These are phyloP conservation scores for Solanum gracilifrons DNA, from an alignment of 257 asterid species.

Conservation along the genomic window DNA sequence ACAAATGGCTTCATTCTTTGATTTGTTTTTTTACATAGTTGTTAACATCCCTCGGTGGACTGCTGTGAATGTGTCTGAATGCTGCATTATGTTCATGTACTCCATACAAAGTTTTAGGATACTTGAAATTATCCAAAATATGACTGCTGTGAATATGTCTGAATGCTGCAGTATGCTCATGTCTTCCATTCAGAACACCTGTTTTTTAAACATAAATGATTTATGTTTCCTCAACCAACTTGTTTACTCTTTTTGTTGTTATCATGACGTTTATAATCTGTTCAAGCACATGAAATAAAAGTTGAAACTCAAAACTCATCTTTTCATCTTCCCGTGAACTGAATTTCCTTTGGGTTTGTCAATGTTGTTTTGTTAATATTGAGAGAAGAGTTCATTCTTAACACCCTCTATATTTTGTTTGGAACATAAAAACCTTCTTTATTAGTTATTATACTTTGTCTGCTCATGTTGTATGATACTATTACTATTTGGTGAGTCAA, in stretches of 20 bases:
- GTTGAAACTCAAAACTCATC: neutral
- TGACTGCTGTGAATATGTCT: neutral
- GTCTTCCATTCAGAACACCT: neutral
- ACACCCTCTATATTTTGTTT: neutral
- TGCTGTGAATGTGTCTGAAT: neutral
- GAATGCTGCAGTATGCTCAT: neutral
- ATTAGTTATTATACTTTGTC: neutral
- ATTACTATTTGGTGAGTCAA: neutral
- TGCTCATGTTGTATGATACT: neutral
- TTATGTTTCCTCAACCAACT: neutral
- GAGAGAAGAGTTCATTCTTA: neutral
- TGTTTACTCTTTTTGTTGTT: neutral
- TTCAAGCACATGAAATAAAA: neutral
- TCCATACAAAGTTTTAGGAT: neutral
- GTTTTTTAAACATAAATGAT: neutral
- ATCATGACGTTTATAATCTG: neutral
- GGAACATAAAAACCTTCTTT: neutral
- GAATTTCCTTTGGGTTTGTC: neutral
- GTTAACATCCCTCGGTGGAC: neutral
- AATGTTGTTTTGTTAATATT: neutral
- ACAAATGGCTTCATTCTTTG: neutral
- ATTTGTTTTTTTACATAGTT: neutral
- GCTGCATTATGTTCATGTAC: neutral
- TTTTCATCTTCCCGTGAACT: neutral
- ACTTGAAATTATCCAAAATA: neutral